Evolutionary conservation across 345 rosid genomes (phyloP).

Genomic region (Euphorbia peplus): DNA sequence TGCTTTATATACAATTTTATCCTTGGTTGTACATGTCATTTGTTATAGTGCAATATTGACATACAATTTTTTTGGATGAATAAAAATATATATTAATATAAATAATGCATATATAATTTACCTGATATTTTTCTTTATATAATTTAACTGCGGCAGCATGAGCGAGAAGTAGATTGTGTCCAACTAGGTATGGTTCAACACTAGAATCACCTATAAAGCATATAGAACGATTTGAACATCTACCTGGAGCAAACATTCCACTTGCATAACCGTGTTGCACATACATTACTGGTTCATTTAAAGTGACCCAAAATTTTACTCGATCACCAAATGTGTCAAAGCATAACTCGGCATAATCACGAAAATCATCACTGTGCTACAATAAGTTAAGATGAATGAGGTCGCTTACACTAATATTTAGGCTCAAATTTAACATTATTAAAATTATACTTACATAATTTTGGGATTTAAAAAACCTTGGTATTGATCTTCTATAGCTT

Average conservation of each 20-base stretch:
- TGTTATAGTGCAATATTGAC: no score
- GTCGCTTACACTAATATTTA: not conserved
- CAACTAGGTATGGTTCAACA: constrained; percentile 31
- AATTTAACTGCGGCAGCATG: constrained; percentile 21
- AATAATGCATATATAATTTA: not conserved
- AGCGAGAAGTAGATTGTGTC: constrained; percentile 29
- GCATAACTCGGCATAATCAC: constrained; percentile 41
- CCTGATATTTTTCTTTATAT: constrained; percentile 28
- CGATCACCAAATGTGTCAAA: constrained; percentile 40
- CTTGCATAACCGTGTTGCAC: constrained; percentile 6
- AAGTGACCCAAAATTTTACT: constrained; percentile 35
- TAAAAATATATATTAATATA: no score
- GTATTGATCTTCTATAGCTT: constrained; percentile 13
- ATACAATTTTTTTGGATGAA: no score
- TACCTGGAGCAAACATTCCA: constrained; percentile 23
- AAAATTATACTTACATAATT: constrained; percentile 10
- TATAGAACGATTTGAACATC: constrained; percentile 24
- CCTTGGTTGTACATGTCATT: no score
- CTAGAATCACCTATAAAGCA: constrained; percentile 19
- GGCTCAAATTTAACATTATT: not conserved
- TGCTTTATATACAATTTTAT: no score
- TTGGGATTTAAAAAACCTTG: constrained; percentile 2
- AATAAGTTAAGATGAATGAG: not conserved
- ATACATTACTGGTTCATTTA: constrained; percentile 27
- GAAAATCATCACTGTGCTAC: constrained; percentile 36